phyloP scores from a whole-genome alignment of 169 alveolate genomes.

The Theileria equi region DNA sequence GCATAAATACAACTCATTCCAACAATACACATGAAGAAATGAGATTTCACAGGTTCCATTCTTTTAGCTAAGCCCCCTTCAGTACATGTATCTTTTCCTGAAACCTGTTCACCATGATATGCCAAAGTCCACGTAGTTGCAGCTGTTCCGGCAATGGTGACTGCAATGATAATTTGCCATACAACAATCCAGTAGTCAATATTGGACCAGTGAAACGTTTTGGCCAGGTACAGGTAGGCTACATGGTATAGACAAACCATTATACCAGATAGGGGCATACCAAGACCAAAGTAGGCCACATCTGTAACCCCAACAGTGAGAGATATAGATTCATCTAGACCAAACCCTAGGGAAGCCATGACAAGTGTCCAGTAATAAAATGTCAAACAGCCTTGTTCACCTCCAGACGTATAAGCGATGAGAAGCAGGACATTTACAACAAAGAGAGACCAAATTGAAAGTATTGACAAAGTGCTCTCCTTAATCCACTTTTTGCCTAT shows the following conservation, averaged over 20 bases:
- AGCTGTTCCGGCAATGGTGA: not conserved
- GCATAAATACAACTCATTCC: constrained; percentile 1
- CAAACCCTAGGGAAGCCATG: not conserved
- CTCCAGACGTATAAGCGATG: constrained; percentile 21
- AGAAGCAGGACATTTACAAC: constrained; percentile 4
- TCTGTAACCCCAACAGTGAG: not conserved
- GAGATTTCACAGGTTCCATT: constrained; percentile 1
- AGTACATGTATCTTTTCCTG: not conserved
- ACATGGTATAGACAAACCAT: not conserved
- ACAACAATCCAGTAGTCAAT: constrained; percentile 2
- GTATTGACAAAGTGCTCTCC: not conserved
- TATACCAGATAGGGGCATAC: constrained; percentile 15
- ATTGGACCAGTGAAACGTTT: not conserved
- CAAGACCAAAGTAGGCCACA: constrained; percentile 3
- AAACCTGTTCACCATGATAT: not conserved
- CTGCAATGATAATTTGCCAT: not conserved
- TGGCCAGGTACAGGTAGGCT: not conserved
- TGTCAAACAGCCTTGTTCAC: constrained; percentile 12
- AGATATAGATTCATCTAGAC: not conserved
- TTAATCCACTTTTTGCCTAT: not conserved
- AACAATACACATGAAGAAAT: constrained; percentile 1
- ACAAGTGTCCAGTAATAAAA: constrained; percentile 17
- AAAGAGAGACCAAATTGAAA: constrained; percentile 2
- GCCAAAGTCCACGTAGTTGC: constrained; percentile 6
- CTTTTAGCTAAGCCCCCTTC: not conserved